A percentile compares a stretch with the other conserved stretches of the same genome.
Evolutionary conservation across 2,329 filamentous ascomycete genomes (phyloP).

Genomic region (Neofusicoccum laricinum): DNA sequence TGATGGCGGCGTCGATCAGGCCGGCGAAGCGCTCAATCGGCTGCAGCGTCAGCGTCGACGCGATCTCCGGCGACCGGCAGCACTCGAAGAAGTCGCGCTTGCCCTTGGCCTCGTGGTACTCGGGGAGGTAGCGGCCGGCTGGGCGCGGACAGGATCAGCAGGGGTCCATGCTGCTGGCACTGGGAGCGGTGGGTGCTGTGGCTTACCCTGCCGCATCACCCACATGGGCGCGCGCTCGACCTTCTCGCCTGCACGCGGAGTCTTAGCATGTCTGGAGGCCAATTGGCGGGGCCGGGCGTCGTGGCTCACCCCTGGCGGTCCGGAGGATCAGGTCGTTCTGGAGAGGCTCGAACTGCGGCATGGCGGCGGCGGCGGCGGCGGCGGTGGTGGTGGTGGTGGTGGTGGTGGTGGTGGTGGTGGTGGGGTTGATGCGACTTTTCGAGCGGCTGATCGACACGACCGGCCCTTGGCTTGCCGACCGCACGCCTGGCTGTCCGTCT

Average conservation of each 20-base stretch:
- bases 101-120: slow-evolving; percentile 95
- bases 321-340: slow-evolving; percentile 91
- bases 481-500: too few species aligned
- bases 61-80: slow-evolving; percentile 88
- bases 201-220: slow-evolving; percentile 96
- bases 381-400: too few species aligned
- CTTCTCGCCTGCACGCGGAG: slow-evolving; percentile 63
- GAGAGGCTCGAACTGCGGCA: slow-evolving; percentile 76
- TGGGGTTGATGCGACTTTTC: slow-evolving; percentile 13
- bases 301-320: slow-evolving; percentile 72
- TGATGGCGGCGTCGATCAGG: slow-evolving; percentile 93
- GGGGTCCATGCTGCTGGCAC: neutral
- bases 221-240: slow-evolving; percentile 94
- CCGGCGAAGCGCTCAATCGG: slow-evolving; percentile 88
- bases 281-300: neutral
- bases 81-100: slow-evolving; percentile 94
- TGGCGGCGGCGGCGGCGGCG: too few species aligned
- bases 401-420: too few species aligned
- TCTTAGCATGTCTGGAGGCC: neutral
- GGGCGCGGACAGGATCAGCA: slow-evolving; percentile 17
- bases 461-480: neutral
- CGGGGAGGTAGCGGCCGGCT: slow-evolving; percentile 96
- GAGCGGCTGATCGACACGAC: slow-evolving; percentile 4
- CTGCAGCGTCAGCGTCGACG: slow-evolving; percentile 89
- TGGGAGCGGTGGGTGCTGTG: neutral